Conservation (phyloP, 139 green algal species). For the Raphidocelis subcapitata region DNA sequence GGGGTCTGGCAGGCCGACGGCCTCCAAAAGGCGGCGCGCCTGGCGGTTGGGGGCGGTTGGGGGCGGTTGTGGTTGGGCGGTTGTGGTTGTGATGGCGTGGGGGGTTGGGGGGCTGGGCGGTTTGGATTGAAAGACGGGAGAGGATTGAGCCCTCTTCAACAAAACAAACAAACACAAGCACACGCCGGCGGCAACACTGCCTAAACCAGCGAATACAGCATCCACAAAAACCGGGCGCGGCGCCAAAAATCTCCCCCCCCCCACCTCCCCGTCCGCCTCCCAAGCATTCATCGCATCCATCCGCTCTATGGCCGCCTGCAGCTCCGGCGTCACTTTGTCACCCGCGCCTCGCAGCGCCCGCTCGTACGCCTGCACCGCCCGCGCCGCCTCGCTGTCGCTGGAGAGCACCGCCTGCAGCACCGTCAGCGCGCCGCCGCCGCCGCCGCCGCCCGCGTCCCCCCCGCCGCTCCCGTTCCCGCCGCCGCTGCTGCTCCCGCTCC, state of each 20-base stretch:
- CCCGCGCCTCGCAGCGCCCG: slow-evolving; percentile 18
- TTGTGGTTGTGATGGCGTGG: no score
- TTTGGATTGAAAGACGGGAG: no score
- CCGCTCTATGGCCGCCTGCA: slow-evolving; percentile 60
- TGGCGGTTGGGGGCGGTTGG: slow-evolving; percentile 31
- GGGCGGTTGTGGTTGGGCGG: background rate
- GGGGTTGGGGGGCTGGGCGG: no score
- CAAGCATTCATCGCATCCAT: slow-evolving; percentile 67
- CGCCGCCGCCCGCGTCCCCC: background rate
- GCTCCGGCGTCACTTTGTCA: slow-evolving; percentile 36
- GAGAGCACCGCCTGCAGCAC: slow-evolving; percentile 48
- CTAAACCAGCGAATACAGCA: no score
- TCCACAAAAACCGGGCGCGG: no score
- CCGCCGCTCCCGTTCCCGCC: background rate
- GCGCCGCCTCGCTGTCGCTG: slow-evolving; percentile 31
- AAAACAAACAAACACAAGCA: no score
- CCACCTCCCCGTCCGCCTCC: slow-evolving; percentile 11
- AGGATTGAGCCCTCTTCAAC: no score
- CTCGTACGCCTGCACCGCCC: slow-evolving; percentile 44
- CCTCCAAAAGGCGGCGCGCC: slow-evolving; percentile 48
- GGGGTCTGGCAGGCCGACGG: slow-evolving; percentile 47
- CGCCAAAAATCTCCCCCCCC: no score
- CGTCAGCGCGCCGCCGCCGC: background rate
- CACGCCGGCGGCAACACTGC: no score
- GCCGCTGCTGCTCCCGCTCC: background rate